Percentiles rank a stretch among this genome's conserved stretches.
Evolutionary conservation across 805 yeast species (phyloP).

Genomic region (Yamadazyma ubonensis): DNA sequence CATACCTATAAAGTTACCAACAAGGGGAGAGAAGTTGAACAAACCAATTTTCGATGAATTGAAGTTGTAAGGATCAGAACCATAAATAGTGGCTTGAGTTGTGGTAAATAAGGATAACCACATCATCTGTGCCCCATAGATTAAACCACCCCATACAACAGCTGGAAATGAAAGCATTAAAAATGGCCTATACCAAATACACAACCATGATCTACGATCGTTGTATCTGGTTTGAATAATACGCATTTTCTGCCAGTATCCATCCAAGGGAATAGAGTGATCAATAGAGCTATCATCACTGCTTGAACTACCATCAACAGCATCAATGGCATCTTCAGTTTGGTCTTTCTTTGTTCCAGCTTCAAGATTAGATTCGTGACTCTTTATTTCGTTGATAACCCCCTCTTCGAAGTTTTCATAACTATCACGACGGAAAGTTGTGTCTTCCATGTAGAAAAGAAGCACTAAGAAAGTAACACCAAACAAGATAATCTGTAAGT

Average conservation of each 20-base stretch:
- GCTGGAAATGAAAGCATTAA: slow-evolving; percentile 39
- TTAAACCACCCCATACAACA: slow-evolving; percentile 45
- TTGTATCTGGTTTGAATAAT: slow-evolving; percentile 37
- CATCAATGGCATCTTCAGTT: slow-evolving; percentile 21
- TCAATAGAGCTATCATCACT: slow-evolving; percentile 16
- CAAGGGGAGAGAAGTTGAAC: slow-evolving; percentile 42
- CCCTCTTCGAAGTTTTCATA: slow-evolving; percentile 25
- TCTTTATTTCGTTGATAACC: slow-evolving; percentile 29
- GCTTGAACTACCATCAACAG: slow-evolving; percentile 5
- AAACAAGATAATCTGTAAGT: slow-evolving; percentile 28
- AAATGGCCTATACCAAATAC: slow-evolving; percentile 39
- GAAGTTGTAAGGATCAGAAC: slow-evolving; percentile 39
- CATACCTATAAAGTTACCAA: slow-evolving; percentile 47
- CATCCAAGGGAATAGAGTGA: slow-evolving; percentile 24
- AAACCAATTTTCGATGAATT: slow-evolving; percentile 29
- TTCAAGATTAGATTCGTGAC: slow-evolving; percentile 7
- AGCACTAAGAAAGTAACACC: slow-evolving; percentile 33
- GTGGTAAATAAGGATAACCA: slow-evolving; percentile 46
- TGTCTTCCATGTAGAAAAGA: slow-evolving; percentile 44
- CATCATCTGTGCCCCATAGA: slow-evolving; percentile 51
- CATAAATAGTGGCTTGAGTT: slow-evolving; percentile 42
- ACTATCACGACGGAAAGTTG: slow-evolving; percentile 30
- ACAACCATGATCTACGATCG: slow-evolving; percentile 40
- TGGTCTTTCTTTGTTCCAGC: slow-evolving; percentile 10
- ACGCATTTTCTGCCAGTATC: slow-evolving; percentile 36